Base-by-base conservation (phyloP, 352 stramenopile species). In the Pythium brassicae region DNA sequence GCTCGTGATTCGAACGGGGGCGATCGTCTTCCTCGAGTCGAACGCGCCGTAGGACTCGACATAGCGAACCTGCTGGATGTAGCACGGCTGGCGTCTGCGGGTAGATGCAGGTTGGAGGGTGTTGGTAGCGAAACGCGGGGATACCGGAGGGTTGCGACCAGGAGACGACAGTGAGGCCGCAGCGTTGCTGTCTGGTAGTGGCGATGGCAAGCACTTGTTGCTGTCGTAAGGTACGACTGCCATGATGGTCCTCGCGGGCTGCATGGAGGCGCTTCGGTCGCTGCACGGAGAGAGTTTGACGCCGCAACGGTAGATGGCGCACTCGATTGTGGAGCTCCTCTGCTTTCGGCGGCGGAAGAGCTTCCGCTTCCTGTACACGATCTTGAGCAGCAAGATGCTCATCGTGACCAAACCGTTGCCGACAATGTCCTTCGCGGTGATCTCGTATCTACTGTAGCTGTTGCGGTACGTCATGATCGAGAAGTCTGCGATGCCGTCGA, bases 331-430 rank as follows among this genome's bases (percentile, higher is more conserved):
- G 7, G 43, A 7, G 32, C 5, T 27, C 20, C n/a, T 14, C 39
- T 8, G 15, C 44, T 12, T 5, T 32, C 12, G n/a, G 6, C 25
- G 42, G 12, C 48, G 44, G 20, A 72, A 47, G 6, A 32, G 25
- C 20, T 57, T 63, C 2, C 60, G 59, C 26, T 66, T 65, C 40
- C 59, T 25, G 27, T 72, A 72, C 0, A 65, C 55, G 49, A 74
- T 68, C 35, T 70, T 74, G 9, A 57, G 43, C 12, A 74, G 39
- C 3, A 68, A 23, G 19, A 74, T 62, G 9, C 39, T 53, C 9
- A 74, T 57, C 35, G 63, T 68, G 9, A 71, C 29, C 19, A 75
- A 20, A 0, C 60, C 54, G 46, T 75, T 75, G 34, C 27, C 63
- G 10, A 73, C 64, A 2, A 71, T n/a, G 32, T 78, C 63, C 0